Conservation (phyloP, 441 rosid genomes). For the Arabidopsis lyrata region DNA sequence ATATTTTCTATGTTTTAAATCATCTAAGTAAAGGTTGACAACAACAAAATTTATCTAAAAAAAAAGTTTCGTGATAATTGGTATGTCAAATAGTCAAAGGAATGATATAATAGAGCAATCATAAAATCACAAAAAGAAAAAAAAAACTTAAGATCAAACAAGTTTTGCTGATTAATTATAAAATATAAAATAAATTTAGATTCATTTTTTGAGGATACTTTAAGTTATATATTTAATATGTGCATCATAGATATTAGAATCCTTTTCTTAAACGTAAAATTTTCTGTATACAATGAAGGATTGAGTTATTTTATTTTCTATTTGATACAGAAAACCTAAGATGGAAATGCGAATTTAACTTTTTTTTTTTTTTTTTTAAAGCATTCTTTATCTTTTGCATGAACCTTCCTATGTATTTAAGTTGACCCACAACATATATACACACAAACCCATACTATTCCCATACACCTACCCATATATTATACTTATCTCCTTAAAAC, state of each 20-base stretch:
- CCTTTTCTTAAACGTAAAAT: neutral
- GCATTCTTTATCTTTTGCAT: slow-evolving; percentile 18
- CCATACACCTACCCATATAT: slow-evolving; percentile 47
- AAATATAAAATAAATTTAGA: neutral
- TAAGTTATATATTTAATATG: neutral
- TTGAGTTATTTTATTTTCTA: too few relatives aligned
- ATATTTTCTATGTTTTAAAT: neutral
- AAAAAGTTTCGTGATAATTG: neutral
- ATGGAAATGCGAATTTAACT: neutral
- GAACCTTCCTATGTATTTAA: slow-evolving; percentile 56
- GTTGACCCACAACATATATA: slow-evolving; percentile 60
- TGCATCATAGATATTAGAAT: too few relatives aligned
- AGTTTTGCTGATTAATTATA: neutral
- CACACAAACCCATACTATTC: slow-evolving; percentile 43
- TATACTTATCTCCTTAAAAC: slow-evolving; percentile 40
- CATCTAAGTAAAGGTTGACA: neutral
- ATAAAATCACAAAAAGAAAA: neutral
- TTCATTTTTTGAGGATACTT: neutral
- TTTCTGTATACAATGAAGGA: too few relatives aligned
- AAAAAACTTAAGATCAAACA: neutral
- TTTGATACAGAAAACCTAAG: neutral
- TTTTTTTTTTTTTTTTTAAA: neutral
- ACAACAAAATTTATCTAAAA: neutral
- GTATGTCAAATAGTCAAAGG: neutral
- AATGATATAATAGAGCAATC: neutral